Evolutionary conservation across 2,329 filamentous ascomycete genomes (phyloP).

Genomic region (Aspergillus fumigatiaffinis): DNA sequence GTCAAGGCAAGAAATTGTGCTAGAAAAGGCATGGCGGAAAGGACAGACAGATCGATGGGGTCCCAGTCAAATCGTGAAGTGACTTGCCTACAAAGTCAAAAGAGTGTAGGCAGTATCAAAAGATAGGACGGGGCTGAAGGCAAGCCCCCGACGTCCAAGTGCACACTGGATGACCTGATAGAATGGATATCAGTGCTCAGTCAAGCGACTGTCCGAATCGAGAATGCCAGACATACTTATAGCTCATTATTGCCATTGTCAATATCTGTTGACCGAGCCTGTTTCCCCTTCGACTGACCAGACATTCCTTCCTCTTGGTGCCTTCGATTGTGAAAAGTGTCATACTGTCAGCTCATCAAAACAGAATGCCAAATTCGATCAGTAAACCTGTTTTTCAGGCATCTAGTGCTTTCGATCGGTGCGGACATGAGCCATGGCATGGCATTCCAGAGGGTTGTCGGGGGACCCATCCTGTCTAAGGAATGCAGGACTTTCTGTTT

Average conservation of each 20-base stretch:
- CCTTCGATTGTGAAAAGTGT: not conserved
- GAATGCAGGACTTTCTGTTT: conserved; percentile 15
- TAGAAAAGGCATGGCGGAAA: conserved; percentile 24
- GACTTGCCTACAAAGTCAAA: not conserved
- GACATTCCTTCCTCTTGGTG: not conserved
- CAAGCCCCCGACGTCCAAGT: not conserved
- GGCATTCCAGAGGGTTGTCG: conserved; percentile 23
- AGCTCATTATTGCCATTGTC: not conserved
- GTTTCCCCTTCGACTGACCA: not conserved
- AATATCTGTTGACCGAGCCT: not conserved
- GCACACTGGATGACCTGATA: not conserved
- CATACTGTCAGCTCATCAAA: not conserved
- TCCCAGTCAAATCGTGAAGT: not conserved
- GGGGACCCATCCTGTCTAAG: conserved; percentile 7
- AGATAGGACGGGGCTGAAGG: not conserved
- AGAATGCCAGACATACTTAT: not conserved
- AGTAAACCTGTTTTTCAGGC: not conserved
- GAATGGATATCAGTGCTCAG: not conserved
- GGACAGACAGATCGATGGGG: not conserved
- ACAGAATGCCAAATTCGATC: not conserved
- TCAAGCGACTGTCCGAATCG: not conserved
- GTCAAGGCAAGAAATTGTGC: conserved; percentile 22
- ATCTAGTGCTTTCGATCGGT: not conserved
- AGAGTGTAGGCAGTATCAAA: not conserved
- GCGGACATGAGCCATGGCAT: not conserved